Base-by-base conservation (phyloP, 352 stramenopile species). In the Pythium pyrilobum region DNA sequence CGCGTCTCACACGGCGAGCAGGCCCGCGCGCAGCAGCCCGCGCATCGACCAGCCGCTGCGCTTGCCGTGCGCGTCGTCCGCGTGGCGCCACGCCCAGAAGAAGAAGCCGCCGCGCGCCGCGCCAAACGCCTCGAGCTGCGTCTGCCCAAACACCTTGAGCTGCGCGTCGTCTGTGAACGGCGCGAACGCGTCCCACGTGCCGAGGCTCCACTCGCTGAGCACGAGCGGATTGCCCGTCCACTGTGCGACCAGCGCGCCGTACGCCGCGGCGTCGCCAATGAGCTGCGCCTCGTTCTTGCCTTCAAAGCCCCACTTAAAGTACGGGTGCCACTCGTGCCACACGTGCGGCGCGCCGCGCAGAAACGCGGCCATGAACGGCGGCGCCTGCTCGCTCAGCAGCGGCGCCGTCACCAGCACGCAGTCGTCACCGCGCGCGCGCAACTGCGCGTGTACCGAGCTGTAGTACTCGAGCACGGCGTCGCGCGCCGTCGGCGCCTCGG, bases 271-370 rank as follows among this genome's bases (percentile, higher is more conserved):
- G 6, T 42, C 56, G 20, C 18, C 56, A n/a, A 58, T 57, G 53
- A 69, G 34, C 53, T 72, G 55, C 29, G 25, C 42, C 16, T 58
- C 55, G 38, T 58, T 60, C 29, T 54, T 37, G 34, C 51, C 29
- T 36, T 74, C 69, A 29, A 62, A 64, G n/a, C 69, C 69, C 57
- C 62, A 74, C 31, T 62, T 68, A 29, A 70, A 66, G 43, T 74
- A 77, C 44, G 69, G 64, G 49, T 77, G 69, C 69, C 69, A 77
- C 28, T 72, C 69, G 44, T 58, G 28, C 69, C 65, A 74, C 18
- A 74, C 57, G 54, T 74, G 58, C 15, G 15, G 40, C 31, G 42
- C 52, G 25, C 39, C 59, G 6, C 48, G 24, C 4, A 59, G 31
- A 27, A 64, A 55, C 23, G 58, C 50, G 4, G 21, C 7, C 52